A percentile compares a stretch with the other conserved stretches of the same genome.
Evolutionary conservation across 805 yeast species (phyloP).

Genomic region (Millerago galiae): DNA sequence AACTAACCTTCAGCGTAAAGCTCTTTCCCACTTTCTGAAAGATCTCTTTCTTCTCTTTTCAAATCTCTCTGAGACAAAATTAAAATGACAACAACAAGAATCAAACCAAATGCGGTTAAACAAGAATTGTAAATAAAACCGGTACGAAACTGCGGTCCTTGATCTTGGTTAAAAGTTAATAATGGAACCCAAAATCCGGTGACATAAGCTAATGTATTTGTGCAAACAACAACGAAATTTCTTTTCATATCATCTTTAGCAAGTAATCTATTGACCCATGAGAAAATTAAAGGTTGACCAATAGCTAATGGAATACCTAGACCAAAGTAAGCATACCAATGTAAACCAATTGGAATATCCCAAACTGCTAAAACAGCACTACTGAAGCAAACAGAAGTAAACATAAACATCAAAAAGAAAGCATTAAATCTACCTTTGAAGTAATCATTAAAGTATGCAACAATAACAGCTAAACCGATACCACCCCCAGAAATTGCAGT

Average conservation of each 20-base stretch:
- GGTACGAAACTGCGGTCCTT: conserved; percentile 30
- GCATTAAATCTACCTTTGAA: conserved; percentile 30
- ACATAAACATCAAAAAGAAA: conserved; percentile 31
- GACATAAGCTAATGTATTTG: conserved; percentile 38
- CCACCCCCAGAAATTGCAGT: conserved; percentile 34
- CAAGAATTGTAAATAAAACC: conserved; percentile 34
- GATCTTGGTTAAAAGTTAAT: conserved; percentile 33
- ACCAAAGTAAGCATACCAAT: conserved; percentile 44
- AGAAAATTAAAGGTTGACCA: conserved; percentile 51
- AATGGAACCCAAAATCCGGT: conserved; percentile 36
- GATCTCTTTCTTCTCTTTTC: neutral
- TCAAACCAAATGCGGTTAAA: conserved; percentile 3
- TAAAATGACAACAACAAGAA: neutral
- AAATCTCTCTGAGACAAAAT: conserved; percentile 1
- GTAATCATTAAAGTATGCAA: conserved; percentile 34
- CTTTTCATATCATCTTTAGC: conserved; percentile 29
- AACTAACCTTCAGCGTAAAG: neutral
- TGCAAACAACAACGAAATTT: conserved; percentile 32
- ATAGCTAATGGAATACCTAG: conserved; percentile 41
- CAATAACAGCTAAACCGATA: conserved; percentile 29
- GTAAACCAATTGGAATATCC: conserved; percentile 42
- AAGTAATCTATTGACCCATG: conserved; percentile 48
- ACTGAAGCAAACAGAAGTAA: conserved; percentile 36
- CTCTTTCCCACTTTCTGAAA: neutral
- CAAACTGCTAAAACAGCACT: conserved; percentile 40